Conservation (phyloP, 2,329 filamentous ascomycete species). For the Claviceps cyperi region DNA sequence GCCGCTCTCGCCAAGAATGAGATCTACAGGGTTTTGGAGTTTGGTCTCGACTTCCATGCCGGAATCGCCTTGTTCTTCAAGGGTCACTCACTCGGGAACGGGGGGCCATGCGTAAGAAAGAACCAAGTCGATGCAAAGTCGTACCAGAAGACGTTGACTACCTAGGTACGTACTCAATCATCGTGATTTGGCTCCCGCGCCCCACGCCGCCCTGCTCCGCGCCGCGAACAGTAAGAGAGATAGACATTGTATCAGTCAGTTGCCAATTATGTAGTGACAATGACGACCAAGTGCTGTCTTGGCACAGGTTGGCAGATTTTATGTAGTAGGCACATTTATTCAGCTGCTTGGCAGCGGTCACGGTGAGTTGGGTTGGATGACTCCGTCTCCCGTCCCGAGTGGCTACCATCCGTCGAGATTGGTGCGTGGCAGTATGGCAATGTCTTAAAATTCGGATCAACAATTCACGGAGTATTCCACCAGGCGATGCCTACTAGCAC, state of each 20-base stretch:
- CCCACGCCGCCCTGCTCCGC: not conserved
- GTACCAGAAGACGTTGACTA: not conserved
- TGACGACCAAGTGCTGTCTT: conserved; percentile 1
- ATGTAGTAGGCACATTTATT: not conserved
- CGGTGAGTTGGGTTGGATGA: too few species aligned
- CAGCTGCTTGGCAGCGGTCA: not conserved
- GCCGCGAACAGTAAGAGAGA: not conserved
- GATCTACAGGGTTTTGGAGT: not conserved
- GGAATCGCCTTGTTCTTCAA: not conserved
- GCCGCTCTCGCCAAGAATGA: not conserved
- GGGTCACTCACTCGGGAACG: not conserved
- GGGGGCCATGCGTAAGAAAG: not conserved
- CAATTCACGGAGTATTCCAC: not conserved
- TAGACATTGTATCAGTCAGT: not conserved
- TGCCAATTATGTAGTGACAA: not conserved
- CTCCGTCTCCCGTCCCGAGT: not conserved
- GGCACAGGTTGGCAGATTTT: conserved; percentile 4
- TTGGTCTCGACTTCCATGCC: not conserved
- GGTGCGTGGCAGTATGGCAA: conserved; percentile 2
- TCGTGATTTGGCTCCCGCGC: not conserved
- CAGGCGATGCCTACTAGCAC: not conserved
- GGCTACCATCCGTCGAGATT: not conserved
- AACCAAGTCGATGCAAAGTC: not conserved
- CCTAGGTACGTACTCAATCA: not conserved
- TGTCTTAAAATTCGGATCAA: not conserved